phyloP scores from a whole-genome alignment of 192 early-diverging fungal genomes.

The Coemansia sp. region DNA sequence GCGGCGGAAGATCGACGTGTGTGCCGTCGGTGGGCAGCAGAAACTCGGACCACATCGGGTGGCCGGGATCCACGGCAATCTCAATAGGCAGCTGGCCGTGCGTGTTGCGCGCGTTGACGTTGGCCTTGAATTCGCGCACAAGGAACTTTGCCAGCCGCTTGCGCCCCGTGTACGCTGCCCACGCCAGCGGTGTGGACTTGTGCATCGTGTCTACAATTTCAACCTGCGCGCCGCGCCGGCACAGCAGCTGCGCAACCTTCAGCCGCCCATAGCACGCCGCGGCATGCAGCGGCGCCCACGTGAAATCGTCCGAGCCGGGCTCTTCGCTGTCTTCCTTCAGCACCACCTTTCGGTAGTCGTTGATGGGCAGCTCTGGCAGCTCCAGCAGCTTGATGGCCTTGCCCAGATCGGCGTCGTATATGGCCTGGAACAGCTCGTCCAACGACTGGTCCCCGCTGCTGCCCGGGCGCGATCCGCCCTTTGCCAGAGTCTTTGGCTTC shows the following conservation, averaged over 20 bases:
- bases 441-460: constrained; percentile 8
- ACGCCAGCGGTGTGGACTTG: constrained; percentile 76
- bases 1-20: constrained; percentile 39
- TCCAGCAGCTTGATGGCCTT: constrained; percentile 34
- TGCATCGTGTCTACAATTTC: constrained; percentile 86
- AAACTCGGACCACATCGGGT: constrained; percentile 50
- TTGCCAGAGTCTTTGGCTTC: constrained; percentile 5
- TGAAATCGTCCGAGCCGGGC: constrained; percentile 61
- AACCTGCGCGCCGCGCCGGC: constrained; percentile 73
- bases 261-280: constrained; percentile 78
- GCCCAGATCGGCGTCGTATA: constrained; percentile 42
- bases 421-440: constrained; percentile 48
- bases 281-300: constrained; percentile 84
- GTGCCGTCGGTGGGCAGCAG: constrained; percentile 47
- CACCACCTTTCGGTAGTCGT: constrained; percentile 36
- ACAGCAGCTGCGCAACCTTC: constrained; percentile 64
- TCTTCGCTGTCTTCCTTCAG: constrained; percentile 49
- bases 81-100: constrained; percentile 79
- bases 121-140: constrained; percentile 73
- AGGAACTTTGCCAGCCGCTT: constrained; percentile 67
- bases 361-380: constrained; percentile 29
- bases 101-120: constrained; percentile 71
- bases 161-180: constrained; percentile 84
- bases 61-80: constrained; percentile 65
- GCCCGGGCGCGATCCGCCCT: neutral